Conservation (phyloP, 495 filamentous ascomycete genomes). For the Neurospora sp. region DNA sequence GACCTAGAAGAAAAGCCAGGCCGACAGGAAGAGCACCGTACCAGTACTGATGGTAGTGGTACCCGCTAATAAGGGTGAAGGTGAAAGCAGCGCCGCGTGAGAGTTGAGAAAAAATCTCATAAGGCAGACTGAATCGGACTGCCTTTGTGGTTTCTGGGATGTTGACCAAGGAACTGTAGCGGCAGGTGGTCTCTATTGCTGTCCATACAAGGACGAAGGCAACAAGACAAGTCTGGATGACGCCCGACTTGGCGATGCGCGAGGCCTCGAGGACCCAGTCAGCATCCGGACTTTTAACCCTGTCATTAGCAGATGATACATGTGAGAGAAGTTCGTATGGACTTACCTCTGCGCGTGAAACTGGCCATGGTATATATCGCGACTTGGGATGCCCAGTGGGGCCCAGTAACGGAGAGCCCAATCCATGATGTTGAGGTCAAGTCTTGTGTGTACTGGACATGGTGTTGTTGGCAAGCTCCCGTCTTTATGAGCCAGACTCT, state of each 20-base stretch:
- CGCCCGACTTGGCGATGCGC: slow-evolving; percentile 3
- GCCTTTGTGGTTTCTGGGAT: slow-evolving; percentile 5
- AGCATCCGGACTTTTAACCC: background rate
- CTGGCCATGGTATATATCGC: background rate
- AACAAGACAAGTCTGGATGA: background rate
- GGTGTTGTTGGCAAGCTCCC: background rate
- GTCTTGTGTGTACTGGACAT: background rate
- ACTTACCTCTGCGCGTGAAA: background rate
- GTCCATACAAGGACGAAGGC: slow-evolving; percentile 1
- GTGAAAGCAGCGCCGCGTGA: slow-evolving; percentile 21
- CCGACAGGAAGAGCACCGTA: slow-evolving; percentile 16
- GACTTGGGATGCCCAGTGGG: background rate
- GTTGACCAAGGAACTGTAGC: background rate
- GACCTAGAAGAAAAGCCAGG: slow-evolving; percentile 27
- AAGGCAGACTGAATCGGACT: slow-evolving; percentile 17
- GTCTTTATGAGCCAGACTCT: background rate
- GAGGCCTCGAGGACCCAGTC: slow-evolving; percentile 3
- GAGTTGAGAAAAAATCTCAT: slow-evolving; percentile 25
- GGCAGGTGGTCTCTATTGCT: slow-evolving; percentile 1
- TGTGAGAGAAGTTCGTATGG: background rate
- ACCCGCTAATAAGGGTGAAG: slow-evolving; percentile 17
- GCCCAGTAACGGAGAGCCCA: background rate
- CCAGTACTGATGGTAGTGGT: slow-evolving; percentile 14
- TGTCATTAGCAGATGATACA: background rate
- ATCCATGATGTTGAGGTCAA: background rate